A percentile compares a stretch with the other conserved stretches of the same genome.
phyloP scores from a whole-genome alignment of 1,284 basidiomycete species.

The Moesziomyces aphidis region DNA sequence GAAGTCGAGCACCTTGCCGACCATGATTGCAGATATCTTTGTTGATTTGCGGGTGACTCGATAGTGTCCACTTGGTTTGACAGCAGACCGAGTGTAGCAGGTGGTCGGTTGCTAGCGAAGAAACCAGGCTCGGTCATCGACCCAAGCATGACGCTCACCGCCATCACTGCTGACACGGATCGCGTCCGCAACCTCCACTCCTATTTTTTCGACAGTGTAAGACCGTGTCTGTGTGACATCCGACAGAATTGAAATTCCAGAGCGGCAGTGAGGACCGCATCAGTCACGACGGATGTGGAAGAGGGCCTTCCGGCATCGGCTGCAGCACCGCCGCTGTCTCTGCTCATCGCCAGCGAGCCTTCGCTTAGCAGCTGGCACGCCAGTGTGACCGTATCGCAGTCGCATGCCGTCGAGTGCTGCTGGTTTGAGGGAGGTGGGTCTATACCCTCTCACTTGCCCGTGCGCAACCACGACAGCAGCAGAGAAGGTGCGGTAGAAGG shows the following conservation, averaged over 20 bases:
- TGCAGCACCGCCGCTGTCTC: neutral
- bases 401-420: too few species aligned
- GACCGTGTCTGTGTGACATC: neutral
- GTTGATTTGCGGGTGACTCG: too few species aligned
- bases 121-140: too few species aligned
- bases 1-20: constrained; percentile 56
- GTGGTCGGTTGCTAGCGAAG: too few species aligned
- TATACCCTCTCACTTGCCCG: neutral
- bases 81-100: too few species aligned
- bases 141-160: too few species aligned
- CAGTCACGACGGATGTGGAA: neutral
- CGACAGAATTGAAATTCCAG: neutral
- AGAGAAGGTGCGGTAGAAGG: neutral
- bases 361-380: too few species aligned
- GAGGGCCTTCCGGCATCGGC: neutral
- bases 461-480: neutral
- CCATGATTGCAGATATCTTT: constrained; percentile 1
- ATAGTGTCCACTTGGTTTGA: too few species aligned
- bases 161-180: too few species aligned
- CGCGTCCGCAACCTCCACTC: neutral
- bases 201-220: neutral
- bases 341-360: too few species aligned
- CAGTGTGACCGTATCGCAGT: too few species aligned
- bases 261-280: neutral
- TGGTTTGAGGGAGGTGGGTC: neutral